These are phyloP conservation scores for Phytophthora nicotianae DNA, from an alignment of 352 stramenopile species.

Conservation along the genomic window DNA sequence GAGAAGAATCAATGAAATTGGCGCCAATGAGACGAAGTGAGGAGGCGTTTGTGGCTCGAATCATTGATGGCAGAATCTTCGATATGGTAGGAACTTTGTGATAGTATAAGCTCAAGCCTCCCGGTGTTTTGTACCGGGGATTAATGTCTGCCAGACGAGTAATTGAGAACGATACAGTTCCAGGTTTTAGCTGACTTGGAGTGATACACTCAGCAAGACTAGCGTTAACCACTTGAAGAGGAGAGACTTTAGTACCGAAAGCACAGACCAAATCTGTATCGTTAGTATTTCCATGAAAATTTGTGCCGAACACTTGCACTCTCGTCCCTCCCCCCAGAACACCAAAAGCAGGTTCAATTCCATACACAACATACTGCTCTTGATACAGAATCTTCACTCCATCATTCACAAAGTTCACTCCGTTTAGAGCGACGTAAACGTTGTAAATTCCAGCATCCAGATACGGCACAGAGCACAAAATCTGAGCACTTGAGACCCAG, in stretches of 20 bases:
- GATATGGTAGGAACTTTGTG: constrained; percentile 24
- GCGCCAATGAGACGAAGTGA: constrained; percentile 23
- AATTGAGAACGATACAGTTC: constrained; percentile 27
- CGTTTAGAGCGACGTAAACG: constrained; percentile 56
- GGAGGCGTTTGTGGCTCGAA: constrained; percentile 14
- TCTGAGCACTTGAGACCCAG: constrained; percentile 40
- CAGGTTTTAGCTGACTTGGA: constrained; percentile 16
- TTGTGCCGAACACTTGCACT: constrained; percentile 36
- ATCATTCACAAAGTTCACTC: constrained; percentile 48
- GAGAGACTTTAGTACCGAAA: constrained; percentile 31
- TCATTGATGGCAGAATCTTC: constrained; percentile 23
- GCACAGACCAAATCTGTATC: constrained; percentile 36
- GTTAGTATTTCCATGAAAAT: constrained; percentile 24
- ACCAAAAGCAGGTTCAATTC: constrained; percentile 47
- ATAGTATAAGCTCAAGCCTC: constrained; percentile 20
- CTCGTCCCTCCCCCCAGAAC: constrained; percentile 47
- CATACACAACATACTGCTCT: constrained; percentile 41
- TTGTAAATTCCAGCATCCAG: constrained; percentile 46
- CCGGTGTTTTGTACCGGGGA: neutral
- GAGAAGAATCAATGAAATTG: constrained; percentile 49
- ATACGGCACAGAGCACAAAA: constrained; percentile 36
- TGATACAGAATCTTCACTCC: constrained; percentile 44
- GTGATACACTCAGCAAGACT: constrained; percentile 32
- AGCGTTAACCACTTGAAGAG: constrained; percentile 26
- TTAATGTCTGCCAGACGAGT: constrained; percentile 13